Evolutionary conservation across 2,329 filamentous ascomycete genomes (phyloP).

Genomic region (Xylariales sp.): DNA sequence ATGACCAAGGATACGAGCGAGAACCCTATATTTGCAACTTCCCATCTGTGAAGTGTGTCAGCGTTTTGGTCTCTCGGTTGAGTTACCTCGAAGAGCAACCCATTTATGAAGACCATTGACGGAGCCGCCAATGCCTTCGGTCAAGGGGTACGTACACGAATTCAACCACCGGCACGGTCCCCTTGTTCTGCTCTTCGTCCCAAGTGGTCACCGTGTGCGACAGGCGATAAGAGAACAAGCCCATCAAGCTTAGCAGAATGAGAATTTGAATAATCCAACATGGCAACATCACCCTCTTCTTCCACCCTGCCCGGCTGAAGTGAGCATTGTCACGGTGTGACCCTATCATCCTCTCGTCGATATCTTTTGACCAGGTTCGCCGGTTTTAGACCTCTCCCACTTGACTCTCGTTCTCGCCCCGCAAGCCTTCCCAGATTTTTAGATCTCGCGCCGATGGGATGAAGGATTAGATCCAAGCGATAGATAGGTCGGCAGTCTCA

Average conservation of each 20-base stretch:
- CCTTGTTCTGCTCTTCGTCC: constrained; percentile 54
- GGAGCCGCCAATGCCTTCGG: not conserved
- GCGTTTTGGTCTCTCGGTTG: not conserved
- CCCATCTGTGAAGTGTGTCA: constrained; percentile 59
- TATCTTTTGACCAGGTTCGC: not conserved
- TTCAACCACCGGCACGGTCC: constrained; percentile 58
- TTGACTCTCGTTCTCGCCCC: not conserved
- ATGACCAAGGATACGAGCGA: constrained; percentile 60
- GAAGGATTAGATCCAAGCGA: not conserved
- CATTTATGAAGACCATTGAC: not conserved
- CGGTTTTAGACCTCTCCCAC: not conserved
- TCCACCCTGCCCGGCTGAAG: constrained; percentile 65
- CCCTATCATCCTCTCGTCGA: constrained; percentile 49
- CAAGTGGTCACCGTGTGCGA: constrained; percentile 59
- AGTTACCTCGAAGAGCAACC: not conserved
- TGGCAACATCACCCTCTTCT: constrained; percentile 59
- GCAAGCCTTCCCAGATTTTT: not conserved
- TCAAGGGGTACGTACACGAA: constrained; percentile 59
- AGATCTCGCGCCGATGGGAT: not conserved
- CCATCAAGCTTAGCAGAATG: constrained; percentile 60
- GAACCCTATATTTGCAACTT: constrained; percentile 63
- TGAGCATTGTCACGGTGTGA: constrained; percentile 63
- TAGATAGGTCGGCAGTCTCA: not conserved
- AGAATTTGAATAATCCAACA: constrained; percentile 62
- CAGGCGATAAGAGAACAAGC: constrained; percentile 65